Evolutionary conservation across 2,329 filamentous ascomycete genomes (phyloP).

Genomic region (Basipetospora chlamydospora): DNA sequence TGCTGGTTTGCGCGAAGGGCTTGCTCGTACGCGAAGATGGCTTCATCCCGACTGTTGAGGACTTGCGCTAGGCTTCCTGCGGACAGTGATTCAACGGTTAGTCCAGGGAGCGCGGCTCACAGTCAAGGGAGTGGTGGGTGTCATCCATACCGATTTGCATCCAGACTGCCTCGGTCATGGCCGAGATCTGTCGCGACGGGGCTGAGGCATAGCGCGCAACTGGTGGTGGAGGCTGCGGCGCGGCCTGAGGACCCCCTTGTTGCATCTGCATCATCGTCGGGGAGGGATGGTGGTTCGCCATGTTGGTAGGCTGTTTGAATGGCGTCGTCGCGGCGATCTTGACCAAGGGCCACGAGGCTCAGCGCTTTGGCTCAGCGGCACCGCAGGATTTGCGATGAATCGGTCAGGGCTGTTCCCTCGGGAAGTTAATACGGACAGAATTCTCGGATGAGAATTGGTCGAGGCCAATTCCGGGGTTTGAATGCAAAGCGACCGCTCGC

Average conservation of each 20-base stretch:
- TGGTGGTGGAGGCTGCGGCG: conserved; percentile 39
- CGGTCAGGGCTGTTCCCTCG: no score
- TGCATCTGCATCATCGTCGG: conserved; percentile 62
- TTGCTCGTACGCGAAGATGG: conserved; percentile 79
- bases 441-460: no score
- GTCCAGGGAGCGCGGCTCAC: no score
- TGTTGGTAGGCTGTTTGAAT: conserved; percentile 20
- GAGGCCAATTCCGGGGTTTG: no score
- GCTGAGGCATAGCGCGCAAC: conserved; percentile 1
- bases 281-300: conserved; percentile 70
- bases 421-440: no score
- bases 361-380: no score
- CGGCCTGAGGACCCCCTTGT: conserved; percentile 51
- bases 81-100: no score
- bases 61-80: conserved; percentile 74
- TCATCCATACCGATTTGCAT: conserved; percentile 80
- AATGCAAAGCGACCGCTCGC: no score
- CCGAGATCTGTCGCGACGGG: conserved; percentile 59
- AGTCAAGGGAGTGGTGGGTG: no score
- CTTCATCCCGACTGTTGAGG: conserved; percentile 77
- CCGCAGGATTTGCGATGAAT: no score
- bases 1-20: conserved; percentile 76
- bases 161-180: conserved; percentile 81
- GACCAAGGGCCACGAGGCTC: no score
- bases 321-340: no score